phyloP scores from a whole-genome alignment of 2,329 filamentous ascomycete genomes.

The Mariannaea sp. region DNA sequence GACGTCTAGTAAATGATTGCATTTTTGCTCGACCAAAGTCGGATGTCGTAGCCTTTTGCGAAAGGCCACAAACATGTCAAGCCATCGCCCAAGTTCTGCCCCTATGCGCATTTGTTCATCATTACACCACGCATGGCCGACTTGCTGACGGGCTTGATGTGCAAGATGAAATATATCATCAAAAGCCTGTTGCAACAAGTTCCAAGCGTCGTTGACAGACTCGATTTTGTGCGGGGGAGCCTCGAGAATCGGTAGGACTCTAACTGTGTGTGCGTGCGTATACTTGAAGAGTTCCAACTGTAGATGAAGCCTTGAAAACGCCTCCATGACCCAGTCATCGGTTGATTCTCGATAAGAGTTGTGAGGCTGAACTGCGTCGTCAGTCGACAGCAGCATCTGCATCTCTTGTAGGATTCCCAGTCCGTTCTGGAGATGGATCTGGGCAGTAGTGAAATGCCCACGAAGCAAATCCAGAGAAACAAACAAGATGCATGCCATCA shows the following conservation, averaged over 20 bases:
- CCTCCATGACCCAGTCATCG: conserved; percentile 51
- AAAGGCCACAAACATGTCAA: conserved; percentile 34
- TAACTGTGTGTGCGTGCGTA: conserved; percentile 23
- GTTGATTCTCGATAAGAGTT: conserved; percentile 32
- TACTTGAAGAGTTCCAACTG: conserved; percentile 35
- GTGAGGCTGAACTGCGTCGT: conserved; percentile 18
- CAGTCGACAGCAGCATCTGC: conserved; percentile 10
- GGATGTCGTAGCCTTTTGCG: conserved; percentile 17
- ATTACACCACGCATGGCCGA: not conserved
- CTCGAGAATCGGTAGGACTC: conserved; percentile 11
- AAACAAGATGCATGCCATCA: conserved; percentile 47
- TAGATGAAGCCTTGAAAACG: conserved; percentile 43
- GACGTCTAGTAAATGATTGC: conserved; percentile 39
- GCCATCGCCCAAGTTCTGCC: conserved; percentile 29
- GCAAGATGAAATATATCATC: conserved; percentile 31
- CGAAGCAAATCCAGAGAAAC: conserved; percentile 42
- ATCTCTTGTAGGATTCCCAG: conserved; percentile 43
- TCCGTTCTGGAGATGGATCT: conserved; percentile 50
- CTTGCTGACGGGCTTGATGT: conserved; percentile 20
- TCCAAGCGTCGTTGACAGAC: conserved; percentile 30
- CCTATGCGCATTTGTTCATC: conserved; percentile 23
- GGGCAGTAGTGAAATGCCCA: conserved; percentile 44
- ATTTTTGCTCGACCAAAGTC: conserved; percentile 29
- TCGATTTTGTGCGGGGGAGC: conserved; percentile 6
- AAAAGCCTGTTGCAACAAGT: conserved; percentile 22